A percentile compares a stretch with the other conserved stretches of the same genome.
Conservation (phyloP, 2,329 filamentous ascomycete genomes). For the Botrytis fabae region DNA sequence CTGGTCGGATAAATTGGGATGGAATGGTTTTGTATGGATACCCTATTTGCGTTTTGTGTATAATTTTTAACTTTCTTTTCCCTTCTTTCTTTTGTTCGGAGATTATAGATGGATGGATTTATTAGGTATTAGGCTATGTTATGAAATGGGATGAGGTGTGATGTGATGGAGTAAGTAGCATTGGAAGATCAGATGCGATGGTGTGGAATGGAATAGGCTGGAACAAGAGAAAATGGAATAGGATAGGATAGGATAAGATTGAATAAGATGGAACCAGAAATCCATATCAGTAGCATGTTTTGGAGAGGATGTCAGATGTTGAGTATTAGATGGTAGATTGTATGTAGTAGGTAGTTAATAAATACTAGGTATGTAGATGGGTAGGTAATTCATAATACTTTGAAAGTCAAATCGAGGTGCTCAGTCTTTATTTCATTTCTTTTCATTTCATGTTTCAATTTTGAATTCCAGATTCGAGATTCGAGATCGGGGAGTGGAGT, state of each 20-base stretch:
- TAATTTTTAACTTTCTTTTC: not conserved
- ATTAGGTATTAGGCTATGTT: not conserved
- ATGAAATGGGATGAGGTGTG: too few species aligned
- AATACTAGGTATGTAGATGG: too few species aligned
- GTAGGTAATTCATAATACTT: too few species aligned
- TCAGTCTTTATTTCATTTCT: too few species aligned
- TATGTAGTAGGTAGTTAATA: too few species aligned
- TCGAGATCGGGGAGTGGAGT: too few species aligned
- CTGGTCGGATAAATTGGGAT: not conserved
- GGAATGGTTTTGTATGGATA: not conserved
- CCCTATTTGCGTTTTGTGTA: conserved; percentile 5
- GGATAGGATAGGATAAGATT: not conserved
- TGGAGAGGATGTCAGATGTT: too few species aligned
- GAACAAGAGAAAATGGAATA: not conserved
- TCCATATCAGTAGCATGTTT: too few species aligned
- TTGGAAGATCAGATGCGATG: not conserved
- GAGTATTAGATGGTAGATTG: too few species aligned
- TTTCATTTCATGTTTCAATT: too few species aligned
- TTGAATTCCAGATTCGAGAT: too few species aligned
- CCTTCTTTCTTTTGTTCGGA: not conserved
- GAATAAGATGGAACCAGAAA: not conserved
- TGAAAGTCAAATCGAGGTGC: too few species aligned
- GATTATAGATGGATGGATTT: not conserved
- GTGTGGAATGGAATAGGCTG: not conserved
- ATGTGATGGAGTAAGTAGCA: not conserved